Conservation (phyloP, 768 basidiomycete genomes). For the Kondoa subrosea region DNA sequence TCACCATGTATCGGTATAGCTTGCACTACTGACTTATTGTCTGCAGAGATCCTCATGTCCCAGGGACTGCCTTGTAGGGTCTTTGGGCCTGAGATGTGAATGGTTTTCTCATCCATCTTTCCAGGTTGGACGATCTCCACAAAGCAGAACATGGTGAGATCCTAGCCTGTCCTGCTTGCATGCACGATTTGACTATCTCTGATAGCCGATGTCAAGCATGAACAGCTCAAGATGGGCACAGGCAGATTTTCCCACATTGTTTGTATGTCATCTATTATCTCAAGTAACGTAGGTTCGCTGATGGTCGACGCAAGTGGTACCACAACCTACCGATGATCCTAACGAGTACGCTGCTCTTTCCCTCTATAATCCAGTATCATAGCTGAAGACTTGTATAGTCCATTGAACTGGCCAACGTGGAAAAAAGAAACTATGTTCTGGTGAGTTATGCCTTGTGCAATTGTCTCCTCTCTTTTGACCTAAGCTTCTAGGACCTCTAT, state of each 20-base stretch:
- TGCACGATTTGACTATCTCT: background rate
- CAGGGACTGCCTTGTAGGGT: background rate
- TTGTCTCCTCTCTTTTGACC: too few relatives aligned
- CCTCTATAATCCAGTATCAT: background rate
- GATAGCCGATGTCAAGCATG: background rate
- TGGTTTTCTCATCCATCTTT: too few relatives aligned
- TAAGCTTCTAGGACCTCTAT: background rate
- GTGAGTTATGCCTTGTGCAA: too few relatives aligned
- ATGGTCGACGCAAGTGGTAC: background rate
- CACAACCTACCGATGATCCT: background rate
- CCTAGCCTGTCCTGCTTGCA: background rate
- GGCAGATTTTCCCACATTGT: background rate
- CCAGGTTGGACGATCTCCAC: background rate
- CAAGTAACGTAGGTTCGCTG: too few relatives aligned
- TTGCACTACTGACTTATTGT: background rate
- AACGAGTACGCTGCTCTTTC: background rate
- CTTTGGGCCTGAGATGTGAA: background rate
- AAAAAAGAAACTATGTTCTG: background rate
- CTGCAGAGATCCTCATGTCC: background rate
- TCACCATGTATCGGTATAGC: background rate
- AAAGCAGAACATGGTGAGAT: background rate
- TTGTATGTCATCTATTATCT: too few relatives aligned
- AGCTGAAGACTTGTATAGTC: background rate
- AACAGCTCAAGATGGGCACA: background rate
- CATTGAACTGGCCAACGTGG: background rate